Conservation (phyloP, 768 basidiomycete species). For the Tricholoma terreum region DNA sequence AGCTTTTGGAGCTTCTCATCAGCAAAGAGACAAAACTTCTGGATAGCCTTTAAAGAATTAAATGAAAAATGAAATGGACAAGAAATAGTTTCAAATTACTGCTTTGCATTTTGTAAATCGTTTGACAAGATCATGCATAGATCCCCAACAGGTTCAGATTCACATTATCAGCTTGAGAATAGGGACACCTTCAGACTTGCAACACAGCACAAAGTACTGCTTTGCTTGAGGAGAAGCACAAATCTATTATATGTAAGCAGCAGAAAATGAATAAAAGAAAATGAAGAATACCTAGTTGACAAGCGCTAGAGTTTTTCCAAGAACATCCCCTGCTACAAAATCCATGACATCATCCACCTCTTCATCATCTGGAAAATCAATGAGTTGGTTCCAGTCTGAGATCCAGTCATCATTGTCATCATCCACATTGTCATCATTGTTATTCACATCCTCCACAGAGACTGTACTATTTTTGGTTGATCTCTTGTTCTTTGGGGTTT, state of each 20-base stretch:
- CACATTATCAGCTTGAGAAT: slow-evolving; percentile 24
- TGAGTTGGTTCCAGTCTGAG: slow-evolving; percentile 7
- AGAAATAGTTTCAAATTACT: too few species aligned
- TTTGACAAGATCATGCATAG: slow-evolving; percentile 21
- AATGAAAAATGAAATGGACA: neutral
- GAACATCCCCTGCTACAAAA: slow-evolving; percentile 15
- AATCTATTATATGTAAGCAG: slow-evolving; percentile 17
- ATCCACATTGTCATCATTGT: slow-evolving; percentile 13
- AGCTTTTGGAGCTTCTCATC: slow-evolving; percentile 24
- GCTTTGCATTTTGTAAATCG: slow-evolving; percentile 6
- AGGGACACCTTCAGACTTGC: slow-evolving; percentile 14
- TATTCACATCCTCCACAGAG: slow-evolving; percentile 6
- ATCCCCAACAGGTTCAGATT: slow-evolving; percentile 27
- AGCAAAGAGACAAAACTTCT: slow-evolving; percentile 18
- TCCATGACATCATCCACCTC: slow-evolving; percentile 12
- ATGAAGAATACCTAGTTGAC: slow-evolving; percentile 19
- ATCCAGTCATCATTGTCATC: slow-evolving; percentile 11
- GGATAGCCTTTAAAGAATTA: slow-evolving; percentile 12
- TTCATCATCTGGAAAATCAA: slow-evolving; percentile 9
- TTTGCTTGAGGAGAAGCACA: slow-evolving; percentile 23
- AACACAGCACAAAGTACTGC: slow-evolving; percentile 18
- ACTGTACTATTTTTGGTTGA: neutral
- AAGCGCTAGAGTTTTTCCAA: slow-evolving; percentile 22
- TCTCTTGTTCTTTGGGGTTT: slow-evolving; percentile 1
- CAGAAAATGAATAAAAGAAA: neutral